phyloP scores from a whole-genome alignment of 1,139 yeast genomes.

The Hansenula lynferdii region DNA sequence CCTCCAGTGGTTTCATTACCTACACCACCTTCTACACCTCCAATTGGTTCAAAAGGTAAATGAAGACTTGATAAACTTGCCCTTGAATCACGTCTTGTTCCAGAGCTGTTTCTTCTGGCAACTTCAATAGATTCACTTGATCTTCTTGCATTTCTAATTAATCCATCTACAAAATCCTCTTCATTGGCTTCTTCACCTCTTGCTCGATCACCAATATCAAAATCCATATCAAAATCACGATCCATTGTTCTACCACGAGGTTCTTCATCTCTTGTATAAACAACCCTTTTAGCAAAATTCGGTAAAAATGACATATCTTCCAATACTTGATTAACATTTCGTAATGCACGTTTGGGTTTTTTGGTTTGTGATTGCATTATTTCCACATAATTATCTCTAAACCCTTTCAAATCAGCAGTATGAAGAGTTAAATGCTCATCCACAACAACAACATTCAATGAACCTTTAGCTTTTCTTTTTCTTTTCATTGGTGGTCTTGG shows the following conservation, averaged over 20 bases:
- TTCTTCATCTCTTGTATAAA: too few species aligned
- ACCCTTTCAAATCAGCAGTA: constrained; percentile 18
- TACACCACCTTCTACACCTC: too few species aligned
- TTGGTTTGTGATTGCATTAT: constrained; percentile 11
- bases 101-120: constrained; percentile 15
- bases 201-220: too few species aligned
- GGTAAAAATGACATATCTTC: constrained; percentile 4
- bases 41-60: too few species aligned
- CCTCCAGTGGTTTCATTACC: neutral
- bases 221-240: too few species aligned
- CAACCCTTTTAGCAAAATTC: neutral
- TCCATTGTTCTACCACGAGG: constrained; percentile 11
- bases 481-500: neutral
- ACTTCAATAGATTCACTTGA: constrained; percentile 20
- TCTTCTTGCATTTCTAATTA: constrained; percentile 18
- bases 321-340: neutral
- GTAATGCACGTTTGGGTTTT: neutral
- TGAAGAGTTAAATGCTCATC: constrained; percentile 14
- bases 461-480: constrained; percentile 5
- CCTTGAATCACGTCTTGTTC: constrained; percentile 20
- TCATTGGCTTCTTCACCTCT: neutral
- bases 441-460: constrained; percentile 4
- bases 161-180: constrained; percentile 20
- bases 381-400: constrained; percentile 19
- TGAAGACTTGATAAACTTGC: constrained; percentile 17